Conservation (phyloP, 768 basidiomycete genomes). For the Lactarius sanguifluus region DNA sequence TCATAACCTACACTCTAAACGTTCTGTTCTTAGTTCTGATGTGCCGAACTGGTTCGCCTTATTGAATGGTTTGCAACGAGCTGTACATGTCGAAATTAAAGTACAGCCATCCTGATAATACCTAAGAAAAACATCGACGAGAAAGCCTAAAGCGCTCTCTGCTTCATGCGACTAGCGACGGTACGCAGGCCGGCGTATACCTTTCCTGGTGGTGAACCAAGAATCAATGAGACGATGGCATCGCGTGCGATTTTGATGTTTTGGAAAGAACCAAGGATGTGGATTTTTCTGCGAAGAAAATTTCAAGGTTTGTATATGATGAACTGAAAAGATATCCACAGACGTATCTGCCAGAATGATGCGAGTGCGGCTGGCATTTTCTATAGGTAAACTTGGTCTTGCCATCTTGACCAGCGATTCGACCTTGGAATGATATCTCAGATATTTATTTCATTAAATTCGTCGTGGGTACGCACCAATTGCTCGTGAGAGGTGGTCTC, state of each 20-base stretch:
- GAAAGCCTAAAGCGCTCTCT: slow-evolving; percentile 66
- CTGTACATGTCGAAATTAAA: not conserved
- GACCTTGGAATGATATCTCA: slow-evolving; percentile 50
- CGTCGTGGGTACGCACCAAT: slow-evolving; percentile 59
- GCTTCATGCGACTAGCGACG: slow-evolving; percentile 90
- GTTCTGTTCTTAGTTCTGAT: not conserved
- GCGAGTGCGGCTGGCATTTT: slow-evolving; percentile 95
- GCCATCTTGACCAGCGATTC: slow-evolving; percentile 97
- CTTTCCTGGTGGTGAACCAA: slow-evolving; percentile 94
- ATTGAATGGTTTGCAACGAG: not conserved
- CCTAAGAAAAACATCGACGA: slow-evolving; percentile 3
- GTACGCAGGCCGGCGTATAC: slow-evolving; percentile 90
- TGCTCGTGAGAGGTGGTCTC: slow-evolving; percentile 96
- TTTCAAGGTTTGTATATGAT: slow-evolving; percentile 21
- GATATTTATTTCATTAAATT: not conserved
- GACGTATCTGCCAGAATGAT: slow-evolving; percentile 98
- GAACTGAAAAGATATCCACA: slow-evolving; percentile 37
- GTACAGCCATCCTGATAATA: slow-evolving; percentile 8
- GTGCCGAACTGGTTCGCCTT: not conserved
- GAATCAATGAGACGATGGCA: slow-evolving; percentile 91
- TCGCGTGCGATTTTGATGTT: slow-evolving; percentile 98
- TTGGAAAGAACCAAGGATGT: slow-evolving; percentile 97
- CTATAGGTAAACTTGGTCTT: slow-evolving; percentile 99
- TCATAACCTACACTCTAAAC: not conserved
- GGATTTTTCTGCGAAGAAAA: slow-evolving; percentile 75